Evolutionary conservation across 306 rosid genomes (phyloP), one percentile per base, ranked within the genome.

Genomic region (Senna tora): DNA sequence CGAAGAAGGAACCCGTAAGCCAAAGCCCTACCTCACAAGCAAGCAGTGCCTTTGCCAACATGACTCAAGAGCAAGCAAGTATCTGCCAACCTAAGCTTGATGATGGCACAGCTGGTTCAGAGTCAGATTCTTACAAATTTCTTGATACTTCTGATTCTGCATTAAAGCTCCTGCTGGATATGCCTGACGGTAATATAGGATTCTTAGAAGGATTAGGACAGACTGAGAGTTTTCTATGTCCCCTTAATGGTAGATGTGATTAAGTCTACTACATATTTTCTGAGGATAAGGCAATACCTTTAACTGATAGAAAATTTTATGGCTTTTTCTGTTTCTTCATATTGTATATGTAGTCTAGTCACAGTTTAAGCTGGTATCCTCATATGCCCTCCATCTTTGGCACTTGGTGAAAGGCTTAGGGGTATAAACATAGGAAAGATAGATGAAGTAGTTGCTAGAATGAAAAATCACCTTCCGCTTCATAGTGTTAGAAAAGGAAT

Each of bases 111-210:
- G 73, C 51, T 54, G 74, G 64, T 34, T 72, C 83, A 19, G 87
- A 67, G 0, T 74, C 60, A n/a, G 76, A 68, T 36, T 75, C 76
- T 39, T 73, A 63, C 67, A 83, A 83, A 56, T 83, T 79, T 55
- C 83, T 83, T 38, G 80, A 83, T 72, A 47, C 67, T 59, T 75
- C 87, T 67, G 87, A 86, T 68, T 67, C 84, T 30, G 80, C 82
- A 52, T 65, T 86, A 0, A 76, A 80, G 81, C 82, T 80, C 32
- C 78, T 83, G n/a, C 73, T 83, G 69, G 82, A 77, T 63, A 57
- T 86, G 73, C 78, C 73, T 71, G 89, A 66, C 62, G 67, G 39
- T 33, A 87, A 64, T 33, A 33, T 77, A 1, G 85, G 65, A 66
- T 84, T 75, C 80, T 61, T 80, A 58, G 67, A 54, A 54, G 89